These are phyloP conservation scores for Hansenula sp. DNA, from an alignment of 1,139 yeast species.

Conservation along the genomic window DNA sequence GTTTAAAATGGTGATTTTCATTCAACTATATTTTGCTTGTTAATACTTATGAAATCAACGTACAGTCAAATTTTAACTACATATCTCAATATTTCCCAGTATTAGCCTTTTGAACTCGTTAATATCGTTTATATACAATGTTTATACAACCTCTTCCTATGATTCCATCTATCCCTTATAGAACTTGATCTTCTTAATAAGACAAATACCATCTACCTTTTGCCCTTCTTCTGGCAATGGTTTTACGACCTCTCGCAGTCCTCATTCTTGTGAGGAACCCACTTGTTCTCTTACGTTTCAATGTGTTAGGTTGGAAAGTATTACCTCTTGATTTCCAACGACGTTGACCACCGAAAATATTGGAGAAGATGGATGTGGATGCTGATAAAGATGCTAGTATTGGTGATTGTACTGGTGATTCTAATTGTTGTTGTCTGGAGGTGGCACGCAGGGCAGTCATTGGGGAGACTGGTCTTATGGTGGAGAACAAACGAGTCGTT, in stretches of 20 bases:
- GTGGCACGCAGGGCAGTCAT: conserved; percentile 14
- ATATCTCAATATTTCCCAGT: no score
- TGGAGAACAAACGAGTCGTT: conserved; percentile 21
- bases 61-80: no score
- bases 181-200: conserved; percentile 56
- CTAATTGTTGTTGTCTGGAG: conserved; percentile 7
- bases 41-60: no score
- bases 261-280: conserved; percentile 91
- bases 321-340: conserved; percentile 91
- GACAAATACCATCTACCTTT: conserved; percentile 95
- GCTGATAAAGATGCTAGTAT: conserved; percentile 4
- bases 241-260: conserved; percentile 73
- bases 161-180: no score
- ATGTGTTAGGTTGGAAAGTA: conserved; percentile 90
- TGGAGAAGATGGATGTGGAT: conserved; percentile 7
- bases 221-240: conserved; percentile 71
- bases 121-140: background rate
- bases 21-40: no score
- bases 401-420: conserved; percentile 12
- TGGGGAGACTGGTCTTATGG: conserved; percentile 22
- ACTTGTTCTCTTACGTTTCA: conserved; percentile 83
- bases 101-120: no score
- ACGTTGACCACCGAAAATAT: conserved; percentile 39
- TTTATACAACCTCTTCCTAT: background rate
- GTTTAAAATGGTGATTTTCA: no score